Evolutionary conservation across 441 rosid genomes (phyloP).

Genomic region (Gossypium schwendimanii): DNA sequence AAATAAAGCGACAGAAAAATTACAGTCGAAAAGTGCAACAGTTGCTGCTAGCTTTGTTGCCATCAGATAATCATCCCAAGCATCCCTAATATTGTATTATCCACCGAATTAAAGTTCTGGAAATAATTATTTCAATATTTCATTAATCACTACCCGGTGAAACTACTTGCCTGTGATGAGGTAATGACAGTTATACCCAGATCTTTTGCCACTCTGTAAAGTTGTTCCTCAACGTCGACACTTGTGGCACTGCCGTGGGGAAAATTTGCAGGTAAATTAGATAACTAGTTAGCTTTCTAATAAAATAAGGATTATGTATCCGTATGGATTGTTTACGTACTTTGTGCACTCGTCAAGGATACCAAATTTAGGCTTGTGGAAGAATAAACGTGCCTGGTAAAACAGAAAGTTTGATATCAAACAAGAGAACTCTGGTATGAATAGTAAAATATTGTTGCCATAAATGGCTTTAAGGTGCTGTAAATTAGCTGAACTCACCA

Average conservation of each 20-base stretch:
- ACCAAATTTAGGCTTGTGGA: constrained; percentile 88
- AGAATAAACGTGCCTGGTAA: constrained; percentile 87
- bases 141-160: background rate
- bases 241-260: constrained; percentile 73
- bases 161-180: constrained; percentile 75
- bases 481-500: constrained; percentile 49
- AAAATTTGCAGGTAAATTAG: background rate
- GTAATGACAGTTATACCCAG: constrained; percentile 90
- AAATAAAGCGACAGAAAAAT: background rate
- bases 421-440: constrained; percentile 1
- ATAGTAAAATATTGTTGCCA: constrained; percentile 2
- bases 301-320: background rate
- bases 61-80: background rate
- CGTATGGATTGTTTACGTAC: constrained; percentile 37
- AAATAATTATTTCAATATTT: background rate
- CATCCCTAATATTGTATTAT: background rate
- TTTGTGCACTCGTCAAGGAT: constrained; percentile 99
- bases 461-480: background rate
- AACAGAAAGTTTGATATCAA: constrained; percentile 18
- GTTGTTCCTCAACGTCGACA: constrained; percentile 98
- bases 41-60: background rate
- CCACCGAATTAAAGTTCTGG: background rate
- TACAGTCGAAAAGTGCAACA: background rate
- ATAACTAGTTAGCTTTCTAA: background rate
- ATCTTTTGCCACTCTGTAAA: constrained; percentile 75